Evolutionary conservation across 768 basidiomycete species (phyloP), one percentile per base, ranked within the genome.

Genomic region (Gloeostereum incarnatum): DNA sequence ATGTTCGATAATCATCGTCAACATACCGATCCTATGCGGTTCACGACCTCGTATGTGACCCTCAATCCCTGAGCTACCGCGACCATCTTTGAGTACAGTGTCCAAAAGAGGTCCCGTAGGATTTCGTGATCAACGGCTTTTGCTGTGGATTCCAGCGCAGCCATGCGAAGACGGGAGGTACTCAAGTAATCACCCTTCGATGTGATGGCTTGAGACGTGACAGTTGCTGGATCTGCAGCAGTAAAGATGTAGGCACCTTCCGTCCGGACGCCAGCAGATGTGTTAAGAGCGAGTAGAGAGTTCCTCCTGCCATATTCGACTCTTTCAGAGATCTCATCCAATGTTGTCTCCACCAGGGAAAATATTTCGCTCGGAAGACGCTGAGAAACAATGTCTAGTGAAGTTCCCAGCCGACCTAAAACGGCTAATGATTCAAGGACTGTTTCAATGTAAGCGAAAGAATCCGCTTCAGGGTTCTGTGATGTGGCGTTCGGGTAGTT

Each of bases 51-150:
- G 45, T 81, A 91, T 3, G 92, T 73, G 3, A 96, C 81, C 37
- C 92, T 68, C 44, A 96, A 65, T 7, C 93, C 89, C 55, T 99
- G 93, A 10, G 84, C 71, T 14, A 98, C 86, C 21, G 96, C 96
- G 52, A 92, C 83, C 33, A 99, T 52, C 58, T 99, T 98, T 11
- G 91, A 96, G 55, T 90, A 99, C 11, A 94, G 54, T 2, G 94
- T 96, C 94, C 94, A 98, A 58, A 98, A 98, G 24, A 99, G 68
- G 56, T 98, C 96, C 43, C 67, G 72, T 38, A 99, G 57, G 10
- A 85, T 83, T 51, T 94, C 91, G 43, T 89, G 86, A 49, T 96
- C 87, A 13, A 69, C 64, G 22, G 76, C 71, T 45, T 80, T 84
- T 0, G 77, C 63, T 13, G 80, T 74, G 5, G 79, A 75, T 50